Evolutionary conservation across 768 basidiomycete species (phyloP).

Genomic region (Mycena olivaceomarginata): DNA sequence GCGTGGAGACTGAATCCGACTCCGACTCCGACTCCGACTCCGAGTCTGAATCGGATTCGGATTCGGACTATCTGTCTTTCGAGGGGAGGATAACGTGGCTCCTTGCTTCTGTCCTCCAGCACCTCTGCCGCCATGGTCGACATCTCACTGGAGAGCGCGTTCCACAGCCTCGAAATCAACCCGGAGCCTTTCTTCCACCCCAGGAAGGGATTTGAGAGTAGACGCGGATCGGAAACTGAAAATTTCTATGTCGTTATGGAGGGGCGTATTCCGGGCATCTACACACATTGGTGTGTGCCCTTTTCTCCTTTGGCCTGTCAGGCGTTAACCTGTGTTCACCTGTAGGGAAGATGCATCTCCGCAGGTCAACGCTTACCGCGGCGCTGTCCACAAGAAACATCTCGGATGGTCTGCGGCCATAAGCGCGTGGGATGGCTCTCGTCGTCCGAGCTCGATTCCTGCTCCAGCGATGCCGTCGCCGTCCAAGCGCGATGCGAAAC

Average conservation of each 20-base stretch:
- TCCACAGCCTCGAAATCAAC: too few species aligned
- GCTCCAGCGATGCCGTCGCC: too few species aligned
- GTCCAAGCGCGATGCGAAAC: not conserved
- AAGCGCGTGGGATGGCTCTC: not conserved
- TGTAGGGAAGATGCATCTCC: not conserved
- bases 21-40: too few species aligned
- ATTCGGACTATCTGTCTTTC: too few species aligned
- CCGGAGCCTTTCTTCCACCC: too few species aligned
- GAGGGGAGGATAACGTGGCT: too few species aligned
- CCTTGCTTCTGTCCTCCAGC: too few species aligned
- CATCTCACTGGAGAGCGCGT: too few species aligned
- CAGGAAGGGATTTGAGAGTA: too few species aligned
- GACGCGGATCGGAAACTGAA: not conserved
- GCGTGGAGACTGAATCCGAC: constrained; percentile 44
- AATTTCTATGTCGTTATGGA: not conserved
- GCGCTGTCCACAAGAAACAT: not conserved
- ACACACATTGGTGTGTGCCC: not conserved
- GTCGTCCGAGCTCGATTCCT: not conserved
- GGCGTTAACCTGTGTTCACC: not conserved
- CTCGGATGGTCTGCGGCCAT: not conserved
- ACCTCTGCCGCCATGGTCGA: too few species aligned
- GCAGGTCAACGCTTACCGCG: not conserved
- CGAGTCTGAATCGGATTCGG: constrained; percentile 38
- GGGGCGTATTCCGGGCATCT: not conserved
- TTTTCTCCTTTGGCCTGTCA: too few species aligned